Percentiles rank a stretch among this genome's conserved stretches.
Conservation (phyloP, 805 yeast genomes). For the Candida tammaniensis region DNA sequence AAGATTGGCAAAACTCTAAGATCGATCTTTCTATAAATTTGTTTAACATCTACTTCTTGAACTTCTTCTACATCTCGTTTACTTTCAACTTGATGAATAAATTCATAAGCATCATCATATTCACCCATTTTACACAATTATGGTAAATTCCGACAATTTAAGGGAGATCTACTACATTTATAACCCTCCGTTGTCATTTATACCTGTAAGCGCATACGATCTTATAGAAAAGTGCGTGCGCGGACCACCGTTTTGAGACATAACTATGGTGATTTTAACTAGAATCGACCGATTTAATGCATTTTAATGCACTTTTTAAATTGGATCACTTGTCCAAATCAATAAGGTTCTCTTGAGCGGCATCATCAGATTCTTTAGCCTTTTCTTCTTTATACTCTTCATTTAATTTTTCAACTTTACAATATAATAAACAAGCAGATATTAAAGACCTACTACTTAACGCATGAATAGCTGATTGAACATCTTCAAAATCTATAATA, state of each 20-base stretch:
- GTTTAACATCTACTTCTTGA: slow-evolving; percentile 7
- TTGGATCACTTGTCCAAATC: no score
- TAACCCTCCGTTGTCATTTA: neutral
- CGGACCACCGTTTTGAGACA: no score
- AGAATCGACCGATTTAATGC: no score
- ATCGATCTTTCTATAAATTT: slow-evolving; percentile 42
- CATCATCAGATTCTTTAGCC: neutral
- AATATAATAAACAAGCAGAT: slow-evolving; percentile 8
- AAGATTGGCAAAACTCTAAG: slow-evolving; percentile 45
- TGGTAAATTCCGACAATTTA: neutral
- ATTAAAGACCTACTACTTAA: slow-evolving; percentile 1
- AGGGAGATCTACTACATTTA: no score
- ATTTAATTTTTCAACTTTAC: slow-evolving; percentile 8
- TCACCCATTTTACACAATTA: slow-evolving; percentile 8
- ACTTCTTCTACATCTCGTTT: slow-evolving; percentile 1
- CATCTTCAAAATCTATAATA: slow-evolving; percentile 4
- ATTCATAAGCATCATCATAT: slow-evolving; percentile 22
- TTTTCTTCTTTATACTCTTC: neutral
- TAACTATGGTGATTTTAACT: no score
- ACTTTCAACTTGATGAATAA: slow-evolving; percentile 13
- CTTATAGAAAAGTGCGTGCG: no score
- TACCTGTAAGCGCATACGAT: slow-evolving; percentile 8
- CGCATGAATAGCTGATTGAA: slow-evolving; percentile 2
- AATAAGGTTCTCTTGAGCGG: no score
- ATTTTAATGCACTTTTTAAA: no score